These are phyloP conservation scores for Senna siamea DNA, from an alignment of 306 rosid species.

Conservation along the genomic window DNA sequence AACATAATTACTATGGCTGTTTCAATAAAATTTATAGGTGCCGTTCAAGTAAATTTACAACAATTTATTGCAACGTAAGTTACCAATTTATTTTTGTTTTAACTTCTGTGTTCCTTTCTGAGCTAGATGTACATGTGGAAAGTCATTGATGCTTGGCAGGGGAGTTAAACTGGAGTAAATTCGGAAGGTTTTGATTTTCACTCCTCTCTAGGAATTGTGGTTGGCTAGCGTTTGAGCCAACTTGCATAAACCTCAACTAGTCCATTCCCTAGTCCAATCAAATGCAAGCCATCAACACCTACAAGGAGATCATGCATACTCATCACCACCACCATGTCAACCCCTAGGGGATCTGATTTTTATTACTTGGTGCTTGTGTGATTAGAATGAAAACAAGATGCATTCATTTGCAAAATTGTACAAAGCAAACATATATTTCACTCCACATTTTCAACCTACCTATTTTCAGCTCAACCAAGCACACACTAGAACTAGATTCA, in stretches of 20 bases:
- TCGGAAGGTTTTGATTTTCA: background rate
- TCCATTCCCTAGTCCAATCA: background rate
- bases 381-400: background rate
- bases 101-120: background rate
- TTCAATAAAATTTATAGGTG: background rate
- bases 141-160: background rate
- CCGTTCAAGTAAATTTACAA: background rate
- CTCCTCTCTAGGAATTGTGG: background rate
- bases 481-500: background rate
- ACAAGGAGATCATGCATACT: background rate
- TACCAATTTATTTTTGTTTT: background rate
- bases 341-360: background rate
- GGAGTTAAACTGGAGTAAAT: background rate
- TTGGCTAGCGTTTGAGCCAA: background rate
- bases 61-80: background rate
- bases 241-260: background rate
- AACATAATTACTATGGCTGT: background rate
- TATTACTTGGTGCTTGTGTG: background rate
- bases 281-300: background rate
- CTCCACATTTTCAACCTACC: background rate
- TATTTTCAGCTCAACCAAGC: slow-evolving; percentile 1
- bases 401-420: background rate
- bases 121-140: background rate
- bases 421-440: background rate
- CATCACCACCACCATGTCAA: background rate